These are phyloP conservation scores for Tilletia indica DNA, from an alignment of 1,284 basidiomycete genomes.

Conservation along the genomic window DNA sequence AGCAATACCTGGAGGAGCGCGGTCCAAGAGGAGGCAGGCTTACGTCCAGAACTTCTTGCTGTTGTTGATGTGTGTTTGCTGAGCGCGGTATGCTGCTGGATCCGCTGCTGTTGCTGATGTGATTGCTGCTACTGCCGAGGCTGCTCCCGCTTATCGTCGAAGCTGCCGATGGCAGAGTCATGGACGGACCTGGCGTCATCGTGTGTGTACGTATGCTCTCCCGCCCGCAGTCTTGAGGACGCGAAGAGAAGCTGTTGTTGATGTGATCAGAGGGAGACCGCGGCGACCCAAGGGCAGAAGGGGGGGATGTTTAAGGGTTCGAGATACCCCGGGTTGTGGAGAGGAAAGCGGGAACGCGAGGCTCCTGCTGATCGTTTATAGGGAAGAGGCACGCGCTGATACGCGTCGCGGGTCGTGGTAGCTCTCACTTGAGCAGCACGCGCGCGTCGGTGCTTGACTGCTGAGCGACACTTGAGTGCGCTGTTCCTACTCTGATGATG, in stretches of 20 bases:
- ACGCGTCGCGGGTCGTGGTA: no score
- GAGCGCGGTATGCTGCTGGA: background rate
- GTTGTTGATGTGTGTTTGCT: no score
- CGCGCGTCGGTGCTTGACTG: no score
- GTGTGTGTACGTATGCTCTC: background rate
- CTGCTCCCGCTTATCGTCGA: background rate
- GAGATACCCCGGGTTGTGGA: no score
- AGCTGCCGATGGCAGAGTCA: background rate
- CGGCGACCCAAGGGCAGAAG: background rate
- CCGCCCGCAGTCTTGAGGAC: no score
- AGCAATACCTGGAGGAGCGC: background rate
- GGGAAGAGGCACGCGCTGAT: no score
- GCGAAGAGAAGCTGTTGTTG: no score
- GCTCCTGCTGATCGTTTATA: no score
- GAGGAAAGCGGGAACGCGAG: no score
- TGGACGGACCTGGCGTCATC: slow-evolving; percentile 5
- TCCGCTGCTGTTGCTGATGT: background rate
- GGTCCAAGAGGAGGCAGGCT: background rate
- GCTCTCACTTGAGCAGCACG: no score
- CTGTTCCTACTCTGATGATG: no score
- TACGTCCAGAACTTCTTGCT: background rate
- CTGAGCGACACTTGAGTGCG: background rate
- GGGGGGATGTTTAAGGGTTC: no score
- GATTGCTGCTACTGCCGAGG: background rate
- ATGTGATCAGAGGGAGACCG: background rate